Conservation (phyloP, 257 asterid genomes). For the Solanum chiquidenum region DNA sequence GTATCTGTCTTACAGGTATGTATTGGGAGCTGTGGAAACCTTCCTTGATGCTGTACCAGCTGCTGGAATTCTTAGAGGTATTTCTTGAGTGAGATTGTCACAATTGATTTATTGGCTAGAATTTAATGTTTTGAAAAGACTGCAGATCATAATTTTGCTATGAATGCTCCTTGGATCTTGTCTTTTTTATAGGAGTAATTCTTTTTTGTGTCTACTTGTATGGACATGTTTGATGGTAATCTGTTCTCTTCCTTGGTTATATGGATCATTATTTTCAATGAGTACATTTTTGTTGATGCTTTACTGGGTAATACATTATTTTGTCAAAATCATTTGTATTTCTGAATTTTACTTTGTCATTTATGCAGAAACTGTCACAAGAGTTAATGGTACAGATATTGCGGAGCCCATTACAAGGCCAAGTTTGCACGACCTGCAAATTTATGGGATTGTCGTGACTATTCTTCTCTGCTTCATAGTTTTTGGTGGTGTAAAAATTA, state of each 20-base stretch:
- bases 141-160: not conserved
- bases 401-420: constrained; percentile 85
- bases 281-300: constrained; percentile 5
- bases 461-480: constrained; percentile 92
- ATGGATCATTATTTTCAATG: not conserved
- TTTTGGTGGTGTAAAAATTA: constrained; percentile 97
- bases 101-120: not conserved
- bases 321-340: not conserved
- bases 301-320: constrained; percentile 3
- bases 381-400: constrained; percentile 67
- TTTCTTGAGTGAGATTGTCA: not conserved
- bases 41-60: constrained; percentile 86
- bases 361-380: constrained; percentile 61
- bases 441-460: constrained; percentile 91
- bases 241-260: not conserved
- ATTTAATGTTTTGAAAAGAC: not conserved
- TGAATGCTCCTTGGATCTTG: not conserved
- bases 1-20: constrained; percentile 51
- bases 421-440: constrained; percentile 90
- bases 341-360: not conserved
- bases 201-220: not conserved
- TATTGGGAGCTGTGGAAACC: constrained; percentile 99
- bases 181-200: not conserved
- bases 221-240: not conserved
- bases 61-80: constrained; percentile 95